phyloP scores from a whole-genome alignment of 352 stramenopile species.

The Phytophthora pseudosyringae region DNA sequence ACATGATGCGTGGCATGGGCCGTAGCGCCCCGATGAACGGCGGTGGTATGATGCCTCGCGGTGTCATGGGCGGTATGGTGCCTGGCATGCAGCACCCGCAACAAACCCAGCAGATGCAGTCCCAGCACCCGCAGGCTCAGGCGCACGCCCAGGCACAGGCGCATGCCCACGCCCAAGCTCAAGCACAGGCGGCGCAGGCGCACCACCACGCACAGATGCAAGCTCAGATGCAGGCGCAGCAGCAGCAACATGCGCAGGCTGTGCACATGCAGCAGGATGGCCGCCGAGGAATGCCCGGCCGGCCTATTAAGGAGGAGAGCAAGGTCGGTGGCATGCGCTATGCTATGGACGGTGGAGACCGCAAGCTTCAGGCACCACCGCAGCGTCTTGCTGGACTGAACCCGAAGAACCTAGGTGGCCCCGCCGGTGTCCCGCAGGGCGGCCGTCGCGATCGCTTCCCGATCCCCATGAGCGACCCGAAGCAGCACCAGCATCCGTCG shows the following conservation, averaged over 20 bases:
- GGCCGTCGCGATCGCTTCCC: constrained; percentile 73
- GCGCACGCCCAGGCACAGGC: constrained; percentile 61
- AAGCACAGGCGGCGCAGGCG: constrained; percentile 66
- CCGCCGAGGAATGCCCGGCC: constrained; percentile 64
- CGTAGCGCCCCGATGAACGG: constrained; percentile 63
- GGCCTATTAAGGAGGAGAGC: constrained; percentile 74
- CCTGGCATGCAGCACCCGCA: constrained; percentile 74
- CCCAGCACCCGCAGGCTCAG: constrained; percentile 66
- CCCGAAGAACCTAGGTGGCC: constrained; percentile 73
- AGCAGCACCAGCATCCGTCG: constrained; percentile 77
- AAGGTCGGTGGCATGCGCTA: constrained; percentile 64
- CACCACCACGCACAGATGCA: constrained; percentile 67
- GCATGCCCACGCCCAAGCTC: constrained; percentile 65
- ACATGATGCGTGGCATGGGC: constrained; percentile 74
- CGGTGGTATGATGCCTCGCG: constrained; percentile 68
- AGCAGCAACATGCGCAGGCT: constrained; percentile 70
- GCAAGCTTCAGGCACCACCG: constrained; percentile 61
- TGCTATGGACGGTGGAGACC: constrained; percentile 67
- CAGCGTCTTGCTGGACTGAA: constrained; percentile 74
- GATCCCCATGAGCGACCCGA: constrained; percentile 75
- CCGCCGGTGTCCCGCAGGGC: constrained; percentile 47
- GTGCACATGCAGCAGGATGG: constrained; percentile 69
- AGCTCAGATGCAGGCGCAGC: constrained; percentile 66
- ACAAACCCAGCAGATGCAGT: constrained; percentile 58
- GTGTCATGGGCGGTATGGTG: constrained; percentile 69